Base-by-base conservation (phyloP, 805 yeast species). In the Teunomyces barrocoloradensis region DNA sequence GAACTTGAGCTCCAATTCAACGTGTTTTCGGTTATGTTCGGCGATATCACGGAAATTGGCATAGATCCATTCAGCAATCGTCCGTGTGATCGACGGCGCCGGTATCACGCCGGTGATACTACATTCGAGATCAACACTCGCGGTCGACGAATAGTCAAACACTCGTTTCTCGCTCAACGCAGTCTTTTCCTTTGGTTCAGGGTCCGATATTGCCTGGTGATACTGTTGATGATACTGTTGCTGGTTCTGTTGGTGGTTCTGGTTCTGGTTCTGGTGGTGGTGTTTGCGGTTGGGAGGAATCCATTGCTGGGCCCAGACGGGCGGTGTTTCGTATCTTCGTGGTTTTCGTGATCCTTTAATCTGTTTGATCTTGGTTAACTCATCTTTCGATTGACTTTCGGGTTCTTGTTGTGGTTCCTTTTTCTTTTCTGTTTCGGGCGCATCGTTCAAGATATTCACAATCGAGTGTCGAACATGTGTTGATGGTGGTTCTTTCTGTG, bases 31-130 rank as follows among this genome's bases (percentile, higher is more conserved):
- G 56, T 75, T 77, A 35, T 79, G 79, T 18, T 69, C 70, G 34
- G 81, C 78, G 34, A 88, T 77, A 29, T 87, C 87, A 39, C 76
- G 75, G 41, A 89, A 74, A 52, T 87, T 85, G 15, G 95, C 90
- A 73, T 86, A 90, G 6, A 91, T 76, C 97, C 97, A 91, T 56
- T 85, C 89, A 18, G 94, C 86, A 5, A 91, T 81, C 29, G 87
- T 81, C 59, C 91, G 80, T 5, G 91, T 86, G 49, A 88, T 73
- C 57, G 89, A 92, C 58, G 89, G 89, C 42, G 87, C 79, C 0
- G 94, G 94, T 38, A 82, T 82, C 0, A 86, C 76, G 4, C 90
- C 91, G 0, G 89, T 83, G 13, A 89, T 77, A 36, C 89, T 79
- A 43, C 76, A 71, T 55, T 73, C 75, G 36, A 73, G 57, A 54